Evolutionary conservation across 345 rosid species (phyloP), one percentile per base, ranked within the genome.

Genomic region (Carallia brachiata): DNA sequence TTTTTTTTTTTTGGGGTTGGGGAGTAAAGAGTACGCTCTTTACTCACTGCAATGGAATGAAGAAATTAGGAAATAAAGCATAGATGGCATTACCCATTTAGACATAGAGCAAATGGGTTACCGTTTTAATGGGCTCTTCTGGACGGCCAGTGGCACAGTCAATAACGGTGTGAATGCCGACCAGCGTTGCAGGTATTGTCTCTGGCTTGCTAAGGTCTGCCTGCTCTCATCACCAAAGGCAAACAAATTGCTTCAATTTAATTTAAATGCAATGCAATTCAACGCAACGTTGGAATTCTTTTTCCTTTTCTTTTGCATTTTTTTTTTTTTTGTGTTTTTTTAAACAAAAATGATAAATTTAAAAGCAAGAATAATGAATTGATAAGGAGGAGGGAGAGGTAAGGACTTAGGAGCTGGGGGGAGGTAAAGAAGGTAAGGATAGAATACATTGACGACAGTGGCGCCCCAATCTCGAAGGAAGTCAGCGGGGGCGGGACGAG

Each of bases 111-210:
- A 6, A 40, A 61, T 18, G 9, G 64, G 30, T 48, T 83, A 90
- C 99, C 85, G 73, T 89, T 82, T 88, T 94, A 34, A 94, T 94
- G 9, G 97, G 98, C 80, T 94, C 98, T 82, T 94, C 99, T 0
- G 99, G 99, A 69, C 97, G 99, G n/a, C 98, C 97, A 0, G 99
- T 94, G 6, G 99, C 97, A 81, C 99, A 94, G 68, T 91, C 97
- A 37, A 94, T 90, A 36, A 94, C 72, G 0, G 99, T 91, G 48
- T 94, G 99, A 44, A 94, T 57, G n/a, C 99, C 97, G 17, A 94
- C 96, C 79, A 94, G 74, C 52, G 97, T 94, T 65, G 97, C 97
- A 7, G 97, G 97, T 53, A 90, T 88, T 2, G 92, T 80, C 86
- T 94, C 98, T 23, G 96, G 99, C 80, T 86, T 94, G 78, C 92